Conservation (phyloP, 352 stramenopile genomes). For the Pythium chondricola region DNA sequence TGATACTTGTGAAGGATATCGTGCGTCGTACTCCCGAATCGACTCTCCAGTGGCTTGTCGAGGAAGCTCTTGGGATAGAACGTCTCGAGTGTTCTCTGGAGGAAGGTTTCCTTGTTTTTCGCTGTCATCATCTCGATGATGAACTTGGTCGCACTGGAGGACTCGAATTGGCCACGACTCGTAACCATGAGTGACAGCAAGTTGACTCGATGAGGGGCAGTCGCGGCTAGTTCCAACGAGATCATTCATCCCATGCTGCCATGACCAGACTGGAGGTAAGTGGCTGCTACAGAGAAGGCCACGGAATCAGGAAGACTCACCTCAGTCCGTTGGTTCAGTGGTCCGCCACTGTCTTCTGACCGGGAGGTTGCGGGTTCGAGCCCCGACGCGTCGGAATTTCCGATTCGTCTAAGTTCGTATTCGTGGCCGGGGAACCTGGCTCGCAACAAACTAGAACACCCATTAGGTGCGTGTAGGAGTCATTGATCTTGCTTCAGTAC, state of each 20-base stretch:
- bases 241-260: conserved; percentile 73
- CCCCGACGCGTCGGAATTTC: no score
- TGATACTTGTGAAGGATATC: conserved; percentile 43
- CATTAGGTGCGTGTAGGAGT: no score
- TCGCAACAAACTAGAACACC: no score
- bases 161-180: conserved; percentile 40
- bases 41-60: conserved; percentile 23
- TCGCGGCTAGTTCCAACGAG: conserved; percentile 40
- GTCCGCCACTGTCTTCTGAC: no score
- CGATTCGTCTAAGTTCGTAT: no score
- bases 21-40: conserved; percentile 22
- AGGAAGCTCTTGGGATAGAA: conserved; percentile 49
- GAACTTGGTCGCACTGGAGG: conserved; percentile 19
- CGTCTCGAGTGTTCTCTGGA: conserved; percentile 39
- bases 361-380: no score
- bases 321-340: no score
- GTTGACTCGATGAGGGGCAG: conserved; percentile 36
- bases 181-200: conserved; percentile 62
- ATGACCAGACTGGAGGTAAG: not conserved
- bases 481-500: no score
- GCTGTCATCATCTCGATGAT: conserved; percentile 32
- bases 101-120: conserved; percentile 26
- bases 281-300: no score
- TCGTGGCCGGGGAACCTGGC: no score
- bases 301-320: no score